Percentiles rank a stretch among this genome's conserved stretches.
These are phyloP conservation scores for Lagerstroemia fauriei DNA, from an alignment of 441 rosid genomes.

Conservation along the genomic window DNA sequence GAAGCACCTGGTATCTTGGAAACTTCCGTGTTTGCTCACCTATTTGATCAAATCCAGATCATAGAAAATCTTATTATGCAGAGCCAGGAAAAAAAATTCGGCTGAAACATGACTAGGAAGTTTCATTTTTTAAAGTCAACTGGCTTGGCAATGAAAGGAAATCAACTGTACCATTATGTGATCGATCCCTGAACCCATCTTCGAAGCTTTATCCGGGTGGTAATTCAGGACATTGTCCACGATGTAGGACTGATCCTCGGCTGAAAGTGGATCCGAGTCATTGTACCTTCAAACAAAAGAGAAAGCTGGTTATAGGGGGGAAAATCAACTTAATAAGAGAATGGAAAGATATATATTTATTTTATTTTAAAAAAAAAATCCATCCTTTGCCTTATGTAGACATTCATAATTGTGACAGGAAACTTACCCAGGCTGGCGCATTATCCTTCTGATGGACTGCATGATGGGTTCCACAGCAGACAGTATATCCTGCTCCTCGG, in stretches of 20 bases:
- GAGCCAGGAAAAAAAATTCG: not conserved
- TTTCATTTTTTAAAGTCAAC: not conserved
- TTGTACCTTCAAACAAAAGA: slow-evolving; percentile 54
- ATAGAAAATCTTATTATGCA: not conserved
- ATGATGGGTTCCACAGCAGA: slow-evolving; percentile 65
- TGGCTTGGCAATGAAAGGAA: not conserved
- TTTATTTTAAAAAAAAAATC: not conserved
- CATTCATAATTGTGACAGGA: not conserved
- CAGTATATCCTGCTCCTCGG: slow-evolving; percentile 78
- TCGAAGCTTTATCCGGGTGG: slow-evolving; percentile 74
- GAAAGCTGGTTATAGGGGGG: slow-evolving; percentile 22
- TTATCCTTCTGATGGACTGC: slow-evolving; percentile 58
- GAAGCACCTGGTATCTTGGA: slow-evolving; percentile 68
- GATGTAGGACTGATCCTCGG: slow-evolving; percentile 57
- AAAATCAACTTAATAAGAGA: not conserved
- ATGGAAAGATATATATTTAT: not conserved
- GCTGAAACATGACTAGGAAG: not conserved
- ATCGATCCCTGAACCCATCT: slow-evolving; percentile 74
- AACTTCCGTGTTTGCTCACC: slow-evolving; percentile 66
- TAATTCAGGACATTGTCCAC: slow-evolving; percentile 61
- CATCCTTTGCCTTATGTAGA: not conserved
- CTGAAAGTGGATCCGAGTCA: slow-evolving; percentile 72
- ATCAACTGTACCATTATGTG: slow-evolving; percentile 56
- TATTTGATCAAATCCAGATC: slow-evolving; percentile 32
- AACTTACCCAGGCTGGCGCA: slow-evolving; percentile 67